Conservation (phyloP, 2,329 filamentous ascomycete genomes). For the Fusarium oligoseptatum region DNA sequence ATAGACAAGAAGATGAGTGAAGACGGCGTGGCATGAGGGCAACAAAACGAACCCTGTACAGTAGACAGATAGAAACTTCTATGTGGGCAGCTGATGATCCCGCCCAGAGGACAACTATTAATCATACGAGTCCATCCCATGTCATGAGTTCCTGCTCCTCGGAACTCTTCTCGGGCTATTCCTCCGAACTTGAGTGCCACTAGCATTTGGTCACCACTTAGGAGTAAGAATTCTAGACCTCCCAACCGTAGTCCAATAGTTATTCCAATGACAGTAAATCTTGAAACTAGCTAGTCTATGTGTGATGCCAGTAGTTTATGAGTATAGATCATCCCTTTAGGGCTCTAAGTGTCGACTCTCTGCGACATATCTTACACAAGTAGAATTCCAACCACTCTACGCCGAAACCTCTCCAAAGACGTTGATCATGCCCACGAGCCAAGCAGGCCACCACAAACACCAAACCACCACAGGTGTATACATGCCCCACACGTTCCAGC, state of each 20-base stretch:
- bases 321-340: neutral
- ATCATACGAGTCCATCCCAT: slow-evolving; percentile 30
- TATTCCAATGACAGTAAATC: neutral
- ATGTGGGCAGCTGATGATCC: slow-evolving; percentile 36
- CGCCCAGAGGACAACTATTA: slow-evolving; percentile 40
- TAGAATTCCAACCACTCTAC: slow-evolving; percentile 12
- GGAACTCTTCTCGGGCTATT: neutral
- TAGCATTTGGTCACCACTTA: neutral
- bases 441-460: slow-evolving; percentile 96
- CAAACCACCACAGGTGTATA: slow-evolving; percentile 92
- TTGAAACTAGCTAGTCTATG: neutral
- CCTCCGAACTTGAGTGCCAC: neutral
- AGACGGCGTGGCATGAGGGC: slow-evolving; percentile 13
- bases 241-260: neutral
- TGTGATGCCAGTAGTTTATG: neutral
- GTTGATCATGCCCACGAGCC: slow-evolving; percentile 75
- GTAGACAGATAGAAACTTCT: slow-evolving; percentile 45
- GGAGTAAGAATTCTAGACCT: neutral
- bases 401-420: slow-evolving; percentile 58
- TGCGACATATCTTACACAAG: neutral
- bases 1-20: slow-evolving; percentile 54
- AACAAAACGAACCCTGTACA: slow-evolving; percentile 45
- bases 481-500: slow-evolving; percentile 90
- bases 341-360: neutral
- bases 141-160: neutral